These are phyloP conservation scores for Cornus controversa DNA, from an alignment of 148 eudicot genomes.

Conservation along the genomic window DNA sequence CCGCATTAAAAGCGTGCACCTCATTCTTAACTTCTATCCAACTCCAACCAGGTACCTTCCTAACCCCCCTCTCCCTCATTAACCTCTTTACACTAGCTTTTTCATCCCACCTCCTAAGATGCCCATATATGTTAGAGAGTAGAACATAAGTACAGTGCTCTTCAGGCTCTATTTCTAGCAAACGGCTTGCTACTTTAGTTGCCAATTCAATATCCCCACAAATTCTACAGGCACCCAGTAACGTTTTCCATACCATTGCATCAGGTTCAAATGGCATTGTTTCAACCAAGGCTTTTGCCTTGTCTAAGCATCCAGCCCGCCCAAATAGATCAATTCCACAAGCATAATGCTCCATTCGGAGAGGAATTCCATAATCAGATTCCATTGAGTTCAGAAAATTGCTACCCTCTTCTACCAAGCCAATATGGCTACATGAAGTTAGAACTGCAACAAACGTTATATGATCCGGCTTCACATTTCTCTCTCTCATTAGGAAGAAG, in stretches of 20 bases:
- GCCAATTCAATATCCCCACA: slow-evolving; percentile 70
- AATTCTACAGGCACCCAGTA: slow-evolving; percentile 62
- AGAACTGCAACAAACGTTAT: slow-evolving; percentile 74
- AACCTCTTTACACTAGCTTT: slow-evolving; percentile 54
- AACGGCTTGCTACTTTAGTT: slow-evolving; percentile 42
- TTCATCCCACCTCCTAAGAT: slow-evolving; percentile 61
- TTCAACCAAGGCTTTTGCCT: slow-evolving; percentile 50
- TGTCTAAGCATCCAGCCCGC: slow-evolving; percentile 60
- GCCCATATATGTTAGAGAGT: slow-evolving; percentile 63
- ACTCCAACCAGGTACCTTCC: slow-evolving; percentile 83
- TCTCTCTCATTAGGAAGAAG: slow-evolving; percentile 45
- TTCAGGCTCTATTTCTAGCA: slow-evolving; percentile 63
- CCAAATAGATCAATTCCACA: slow-evolving; percentile 73
- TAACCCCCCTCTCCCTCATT: slow-evolving; percentile 67
- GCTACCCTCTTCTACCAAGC: slow-evolving; percentile 70
- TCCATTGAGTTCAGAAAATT: slow-evolving; percentile 52
- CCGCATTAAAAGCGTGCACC: slow-evolving; percentile 67
- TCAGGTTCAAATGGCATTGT: slow-evolving; percentile 78
- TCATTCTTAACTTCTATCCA: slow-evolving; percentile 64
- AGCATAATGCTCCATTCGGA: slow-evolving; percentile 81
- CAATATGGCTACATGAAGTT: slow-evolving; percentile 80
- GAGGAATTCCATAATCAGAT: slow-evolving; percentile 42
- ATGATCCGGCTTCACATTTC: slow-evolving; percentile 56
- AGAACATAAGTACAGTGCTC: slow-evolving; percentile 73
- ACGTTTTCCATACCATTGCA: slow-evolving; percentile 69